Base-by-base conservation (phyloP, 2,329 filamentous ascomycete genomes). In the Calonectria pteridis region DNA sequence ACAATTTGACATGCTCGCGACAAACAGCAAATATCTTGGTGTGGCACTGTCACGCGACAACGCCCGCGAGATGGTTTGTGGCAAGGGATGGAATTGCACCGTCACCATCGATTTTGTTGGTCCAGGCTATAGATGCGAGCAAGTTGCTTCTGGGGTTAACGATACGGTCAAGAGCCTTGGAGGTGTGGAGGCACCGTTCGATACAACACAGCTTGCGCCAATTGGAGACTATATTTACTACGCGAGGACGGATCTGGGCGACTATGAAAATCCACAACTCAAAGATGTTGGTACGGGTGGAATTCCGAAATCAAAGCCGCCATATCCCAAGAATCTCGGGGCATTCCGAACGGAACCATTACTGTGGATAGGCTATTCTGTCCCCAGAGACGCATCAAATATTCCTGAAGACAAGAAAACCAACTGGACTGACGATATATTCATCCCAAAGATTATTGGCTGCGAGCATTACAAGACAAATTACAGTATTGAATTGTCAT, bases 311-410 rank as follows among this genome's bases (percentile, higher is more conserved):
- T 43, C 40, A 33, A 71, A 73, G 7, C 75, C 66, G 0, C 78
- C 78, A 3, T 80, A 77, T 43, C 78, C 78, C 1, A 73, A 72
- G 26, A 77, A 80, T 18, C 40, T 80, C 4, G 78, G 75, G 6
- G 74, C 65, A 13, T 78, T 80, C n/a, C 64, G 78, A 11, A 80
- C 78, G 2, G 78, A 80, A 29, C 78, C 77, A 10, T 69, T 80
- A 7, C 6, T 80, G 0, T 80, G 78, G 78, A 71, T 80, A 53
- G 78, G 78, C 43, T 80, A 76, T 31, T 67, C 76, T 50, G 73
- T 76, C 9, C 75, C 77, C 5, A 65, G 79, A 3, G 67, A 80
- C 20, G 31, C 31, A 18, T 20, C 20, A 10, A 26, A 50, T n/a
- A n/a, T 59, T 13, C 55, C 55, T 3, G 20, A 31, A 33, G 35